These are phyloP conservation scores for Cerrena zonata DNA, from an alignment of 1,284 basidiomycete genomes.

Conservation along the genomic window DNA sequence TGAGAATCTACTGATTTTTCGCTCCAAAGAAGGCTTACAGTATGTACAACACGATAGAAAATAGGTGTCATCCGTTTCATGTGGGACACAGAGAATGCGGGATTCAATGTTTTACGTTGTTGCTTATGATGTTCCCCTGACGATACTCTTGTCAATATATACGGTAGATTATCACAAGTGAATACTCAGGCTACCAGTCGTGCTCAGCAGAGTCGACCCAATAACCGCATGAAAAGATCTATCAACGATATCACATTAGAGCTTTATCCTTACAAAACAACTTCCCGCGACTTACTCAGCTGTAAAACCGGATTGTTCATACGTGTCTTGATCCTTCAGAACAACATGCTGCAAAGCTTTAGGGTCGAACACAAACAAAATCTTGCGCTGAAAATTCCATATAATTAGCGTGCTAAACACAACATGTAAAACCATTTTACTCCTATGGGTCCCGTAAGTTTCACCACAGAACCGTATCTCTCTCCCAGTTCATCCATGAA, in stretches of 20 bases:
- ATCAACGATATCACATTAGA: background rate
- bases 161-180: background rate
- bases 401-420: too few relatives aligned
- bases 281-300: background rate
- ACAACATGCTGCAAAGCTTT: conserved; percentile 12
- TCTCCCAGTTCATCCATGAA: conserved; percentile 2
- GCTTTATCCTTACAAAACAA: background rate
- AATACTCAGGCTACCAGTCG: conserved; percentile 1
- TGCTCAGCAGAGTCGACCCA: conserved; percentile 8
- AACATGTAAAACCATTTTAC: too few relatives aligned
- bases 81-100: conserved; percentile 28
- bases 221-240: background rate
- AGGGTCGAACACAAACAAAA: conserved; percentile 13
- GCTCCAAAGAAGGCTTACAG: conserved; percentile 17
- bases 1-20: background rate
- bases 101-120: conserved; percentile 30
- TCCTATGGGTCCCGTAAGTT: background rate
- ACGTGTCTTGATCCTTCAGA: conserved; percentile 11
- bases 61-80: conserved; percentile 30
- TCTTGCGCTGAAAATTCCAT: conserved; percentile 2
- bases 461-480: conserved; percentile 1
- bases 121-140: conserved; percentile 28
- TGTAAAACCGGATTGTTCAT: conserved; percentile 8
- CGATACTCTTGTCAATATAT: background rate
- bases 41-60: conserved; percentile 27